Conservation (phyloP, 225 moss, liverwort and hornwort species). For the Thuidium tamariscinum region DNA sequence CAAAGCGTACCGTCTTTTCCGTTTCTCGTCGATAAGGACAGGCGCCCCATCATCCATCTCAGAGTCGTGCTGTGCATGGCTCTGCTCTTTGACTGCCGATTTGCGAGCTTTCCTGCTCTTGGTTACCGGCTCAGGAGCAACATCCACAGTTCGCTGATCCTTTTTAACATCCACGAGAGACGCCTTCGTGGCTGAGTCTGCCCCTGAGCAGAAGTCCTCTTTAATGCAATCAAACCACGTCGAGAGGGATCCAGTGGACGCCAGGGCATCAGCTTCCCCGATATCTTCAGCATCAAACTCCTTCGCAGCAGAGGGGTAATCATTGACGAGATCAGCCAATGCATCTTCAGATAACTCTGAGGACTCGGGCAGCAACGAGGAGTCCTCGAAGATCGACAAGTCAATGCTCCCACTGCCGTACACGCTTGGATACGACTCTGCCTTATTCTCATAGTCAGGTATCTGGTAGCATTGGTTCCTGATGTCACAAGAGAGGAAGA, state of each 20-base stretch:
- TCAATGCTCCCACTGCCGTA: neutral
- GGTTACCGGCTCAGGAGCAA: neutral
- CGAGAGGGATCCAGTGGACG: conserved; percentile 20
- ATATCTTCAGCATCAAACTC: conserved; percentile 9
- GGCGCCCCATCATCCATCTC: conserved; percentile 20
- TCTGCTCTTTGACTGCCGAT: neutral
- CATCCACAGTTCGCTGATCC: neutral
- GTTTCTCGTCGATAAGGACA: conserved; percentile 35
- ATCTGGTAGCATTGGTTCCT: conserved; percentile 12
- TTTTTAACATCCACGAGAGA: neutral
- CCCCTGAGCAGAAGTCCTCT: neutral
- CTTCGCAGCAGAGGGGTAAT: conserved; percentile 19
- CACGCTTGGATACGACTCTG: neutral
- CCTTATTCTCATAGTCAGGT: neutral
- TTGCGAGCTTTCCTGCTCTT: conserved; percentile 22
- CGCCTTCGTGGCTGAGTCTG: neutral
- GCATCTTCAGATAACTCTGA: conserved; percentile 1
- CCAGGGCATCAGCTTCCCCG: neutral
- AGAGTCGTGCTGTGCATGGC: conserved; percentile 10
- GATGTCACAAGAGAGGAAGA: neutral
- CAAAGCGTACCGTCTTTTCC: conserved; percentile 25
- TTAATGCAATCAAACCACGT: conserved; percentile 36
- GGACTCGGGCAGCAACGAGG: neutral
- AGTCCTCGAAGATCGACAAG: neutral
- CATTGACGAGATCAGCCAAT: conserved; percentile 5